Base-by-base conservation (phyloP, 306 rosid genomes). In the Fragaria ananassa region DNA sequence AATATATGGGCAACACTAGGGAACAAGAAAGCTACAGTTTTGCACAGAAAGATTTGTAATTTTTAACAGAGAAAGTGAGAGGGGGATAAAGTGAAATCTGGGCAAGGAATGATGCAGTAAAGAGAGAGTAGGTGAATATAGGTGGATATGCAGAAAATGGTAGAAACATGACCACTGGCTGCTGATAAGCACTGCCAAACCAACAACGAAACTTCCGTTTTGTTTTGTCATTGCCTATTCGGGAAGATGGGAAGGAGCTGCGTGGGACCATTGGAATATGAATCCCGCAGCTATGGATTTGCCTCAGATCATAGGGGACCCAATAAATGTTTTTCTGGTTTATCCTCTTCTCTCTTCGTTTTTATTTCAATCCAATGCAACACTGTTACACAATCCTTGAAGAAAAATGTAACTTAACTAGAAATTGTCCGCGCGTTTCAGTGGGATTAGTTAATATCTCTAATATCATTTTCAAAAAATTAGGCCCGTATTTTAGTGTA, bases 11-110 rank as follows among this genome's bases (percentile, higher is more conserved):
- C 1, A 45, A 45, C 58, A 49, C 17, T 34, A 29, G 49, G 15
- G 37, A 23, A 58, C 71, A 76, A 64, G 45, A 68, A 60, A 70
- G 71, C 60, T 70, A 4, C 68, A 58, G 68, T 31, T 4, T 35
- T 4, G 68, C 50, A 27, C 50, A 29, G 39, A 46, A 50, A 7
- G 54, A 71, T 29, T 49, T 18, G 17, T 14, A 68, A 54, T 68
- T 78, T 27, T 21, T 15, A 41, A 66, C 68, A 0, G 44, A 25
- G 58, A 64, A 3, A 45, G 21, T 31, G 25, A n/a, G 21, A 34
- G 61, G 3, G 27, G 14, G 41, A 54, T 67, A 60, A 65, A 76
- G 21, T 72, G 74, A 65, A 77, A 77, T 68, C 68, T 41, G 44
- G 44, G 44, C 9, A 41, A 41, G 44, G 44, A 41, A 41, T 4